Percentiles rank a stretch among this genome's conserved stretches.
phyloP scores from a whole-genome alignment of 2,329 filamentous ascomycete genomes.

The Penicillium sclerotigenum region DNA sequence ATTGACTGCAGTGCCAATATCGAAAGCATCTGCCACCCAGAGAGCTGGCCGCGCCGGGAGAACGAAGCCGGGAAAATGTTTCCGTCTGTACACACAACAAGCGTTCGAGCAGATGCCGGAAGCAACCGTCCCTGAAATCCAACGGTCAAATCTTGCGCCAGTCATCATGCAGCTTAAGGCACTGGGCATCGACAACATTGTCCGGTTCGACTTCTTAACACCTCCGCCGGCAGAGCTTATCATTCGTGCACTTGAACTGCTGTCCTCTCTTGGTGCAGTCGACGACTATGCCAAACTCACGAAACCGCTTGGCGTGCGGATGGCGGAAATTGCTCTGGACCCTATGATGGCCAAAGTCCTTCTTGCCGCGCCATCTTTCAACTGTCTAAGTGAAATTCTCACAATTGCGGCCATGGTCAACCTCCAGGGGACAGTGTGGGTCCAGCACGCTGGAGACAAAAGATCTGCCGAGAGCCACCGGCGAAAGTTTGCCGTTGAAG shows the following conservation, averaged over 20 bases:
- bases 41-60: slow-evolving; percentile 85
- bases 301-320: slow-evolving; percentile 77
- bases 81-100: slow-evolving; percentile 81
- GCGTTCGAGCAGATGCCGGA: slow-evolving; percentile 65
- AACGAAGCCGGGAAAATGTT: slow-evolving; percentile 89
- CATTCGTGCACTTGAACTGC: slow-evolving; percentile 78
- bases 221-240: slow-evolving; percentile 81
- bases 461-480: slow-evolving; percentile 70
- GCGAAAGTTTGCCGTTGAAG: slow-evolving; percentile 82
- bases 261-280: slow-evolving; percentile 81
- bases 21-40: slow-evolving; percentile 89
- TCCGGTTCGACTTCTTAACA: slow-evolving; percentile 84
- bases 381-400: slow-evolving; percentile 79
- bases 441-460: slow-evolving; percentile 73
- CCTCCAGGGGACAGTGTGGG: slow-evolving; percentile 77
- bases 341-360: slow-evolving; percentile 94
- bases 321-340: slow-evolving; percentile 90
- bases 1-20: slow-evolving; percentile 75
- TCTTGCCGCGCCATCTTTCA: slow-evolving; percentile 69
- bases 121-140: slow-evolving; percentile 81
- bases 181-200: slow-evolving; percentile 89
- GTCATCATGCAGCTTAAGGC: slow-evolving; percentile 90
- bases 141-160: slow-evolving; percentile 84
- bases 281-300: slow-evolving; percentile 90
- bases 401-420: slow-evolving; percentile 94